phyloP scores from a whole-genome alignment of 148 eudicot genomes.

The Oxyria digyna region DNA sequence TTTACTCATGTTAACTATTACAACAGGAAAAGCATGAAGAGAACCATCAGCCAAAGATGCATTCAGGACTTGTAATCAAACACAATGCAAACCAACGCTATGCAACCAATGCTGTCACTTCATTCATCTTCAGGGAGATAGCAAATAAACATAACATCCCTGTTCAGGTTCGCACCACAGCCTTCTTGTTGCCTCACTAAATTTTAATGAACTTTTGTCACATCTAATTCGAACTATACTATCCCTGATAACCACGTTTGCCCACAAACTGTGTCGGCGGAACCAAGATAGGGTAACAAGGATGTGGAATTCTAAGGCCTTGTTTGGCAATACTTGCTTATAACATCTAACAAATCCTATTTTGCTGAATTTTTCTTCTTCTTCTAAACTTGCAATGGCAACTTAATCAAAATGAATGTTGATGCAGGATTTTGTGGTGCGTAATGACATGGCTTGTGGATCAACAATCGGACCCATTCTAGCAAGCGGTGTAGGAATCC shows the following conservation, averaged over 20 bases:
- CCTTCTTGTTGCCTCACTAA: background rate
- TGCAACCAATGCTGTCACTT: constrained; percentile 91
- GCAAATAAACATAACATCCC: constrained; percentile 69
- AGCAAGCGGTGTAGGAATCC: constrained; percentile 94
- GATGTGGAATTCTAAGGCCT: background rate
- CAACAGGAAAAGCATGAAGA: constrained; percentile 98
- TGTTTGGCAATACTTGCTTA: too few species aligned
- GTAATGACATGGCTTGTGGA: constrained; percentile 93
- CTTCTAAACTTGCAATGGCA: background rate
- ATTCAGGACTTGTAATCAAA: constrained; percentile 85
- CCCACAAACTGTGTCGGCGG: background rate
- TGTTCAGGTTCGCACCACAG: constrained; percentile 44
- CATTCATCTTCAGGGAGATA: constrained; percentile 87
- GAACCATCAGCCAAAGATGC: constrained; percentile 96
- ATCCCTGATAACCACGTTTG: background rate
- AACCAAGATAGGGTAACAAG: background rate
- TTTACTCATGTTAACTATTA: background rate
- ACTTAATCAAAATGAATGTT: background rate
- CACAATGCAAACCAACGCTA: constrained; percentile 98
- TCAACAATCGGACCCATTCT: constrained; percentile 95
- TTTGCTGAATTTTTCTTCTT: too few species aligned
- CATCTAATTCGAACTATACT: background rate
- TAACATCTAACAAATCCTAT: background rate
- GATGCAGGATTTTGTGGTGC: constrained; percentile 80
- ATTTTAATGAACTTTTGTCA: background rate